These are phyloP conservation scores for Podaxis mareebaensis DNA, from an alignment of 768 basidiomycete genomes.

Conservation along the genomic window DNA sequence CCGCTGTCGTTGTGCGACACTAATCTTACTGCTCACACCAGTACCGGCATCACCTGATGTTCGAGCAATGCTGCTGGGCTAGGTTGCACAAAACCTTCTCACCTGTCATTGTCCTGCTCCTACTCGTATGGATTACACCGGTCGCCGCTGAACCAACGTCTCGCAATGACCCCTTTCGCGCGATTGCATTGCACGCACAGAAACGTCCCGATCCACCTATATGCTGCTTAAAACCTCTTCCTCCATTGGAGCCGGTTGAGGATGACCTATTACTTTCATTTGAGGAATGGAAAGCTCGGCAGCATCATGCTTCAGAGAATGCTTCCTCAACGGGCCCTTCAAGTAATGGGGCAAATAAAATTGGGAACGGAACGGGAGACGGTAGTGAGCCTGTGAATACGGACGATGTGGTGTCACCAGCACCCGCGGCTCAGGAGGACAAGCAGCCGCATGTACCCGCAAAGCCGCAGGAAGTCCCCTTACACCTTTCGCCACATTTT, in stretches of 20 bases:
- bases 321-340: constrained; percentile 25
- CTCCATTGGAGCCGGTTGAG: constrained; percentile 48
- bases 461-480: constrained; percentile 27
- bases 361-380: constrained; percentile 11
- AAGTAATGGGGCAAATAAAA: constrained; percentile 6
- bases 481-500: constrained; percentile 55
- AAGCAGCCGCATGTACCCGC: constrained; percentile 23
- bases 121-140: constrained; percentile 26
- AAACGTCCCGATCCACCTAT: constrained; percentile 57
- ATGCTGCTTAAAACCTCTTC: constrained; percentile 66
- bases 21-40: background rate
- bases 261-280: constrained; percentile 76
- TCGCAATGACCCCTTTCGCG: constrained; percentile 62
- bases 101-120: constrained; percentile 9
- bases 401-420: constrained; percentile 10
- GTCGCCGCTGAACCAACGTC: constrained; percentile 34
- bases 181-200: constrained; percentile 48
- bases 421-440: constrained; percentile 14
- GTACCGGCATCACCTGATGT: constrained; percentile 4
- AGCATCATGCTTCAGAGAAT: constrained; percentile 40
- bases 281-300: constrained; percentile 86
- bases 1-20: background rate
- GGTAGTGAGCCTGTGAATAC: constrained; percentile 15
- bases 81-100: constrained; percentile 11
- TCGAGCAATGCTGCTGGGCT: constrained; percentile 1